Evolutionary conservation across 179 eudicot species (phyloP).

Genomic region (Patellifolia procumbens): DNA sequence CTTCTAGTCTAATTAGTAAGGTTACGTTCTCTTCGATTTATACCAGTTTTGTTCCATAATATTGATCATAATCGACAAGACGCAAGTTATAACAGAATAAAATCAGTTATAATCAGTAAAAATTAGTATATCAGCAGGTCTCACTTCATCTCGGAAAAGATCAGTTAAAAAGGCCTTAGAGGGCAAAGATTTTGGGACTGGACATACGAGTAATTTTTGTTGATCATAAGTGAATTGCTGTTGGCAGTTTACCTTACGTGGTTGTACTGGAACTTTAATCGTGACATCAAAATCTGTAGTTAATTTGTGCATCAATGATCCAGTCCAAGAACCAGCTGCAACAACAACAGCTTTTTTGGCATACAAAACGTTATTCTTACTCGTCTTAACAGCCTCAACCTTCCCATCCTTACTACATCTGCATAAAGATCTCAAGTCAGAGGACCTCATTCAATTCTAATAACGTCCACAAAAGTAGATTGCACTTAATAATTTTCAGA

Average conservation of each 20-base stretch:
- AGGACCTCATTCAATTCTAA: neutral
- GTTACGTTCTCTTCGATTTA: too few species aligned
- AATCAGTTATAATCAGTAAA: too few species aligned
- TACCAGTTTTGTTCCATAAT: too few species aligned
- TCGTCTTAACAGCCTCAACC: conserved; percentile 70
- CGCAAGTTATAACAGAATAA: too few species aligned
- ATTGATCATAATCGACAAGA: too few species aligned
- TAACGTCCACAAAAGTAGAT: neutral
- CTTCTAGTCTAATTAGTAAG: too few species aligned
- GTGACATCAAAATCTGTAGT: conserved; percentile 38
- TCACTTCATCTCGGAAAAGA: too few species aligned
- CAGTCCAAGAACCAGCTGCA: conserved; percentile 96
- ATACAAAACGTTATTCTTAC: conserved; percentile 43
- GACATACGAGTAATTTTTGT: too few species aligned
- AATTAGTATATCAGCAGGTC: too few species aligned
- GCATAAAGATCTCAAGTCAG: conserved; percentile 24
- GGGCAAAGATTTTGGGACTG: too few species aligned
- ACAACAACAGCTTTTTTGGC: conserved; percentile 68
- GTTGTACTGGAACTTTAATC: conserved; percentile 66
- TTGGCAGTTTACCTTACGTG: conserved; percentile 81
- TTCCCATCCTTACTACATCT: conserved; percentile 56
- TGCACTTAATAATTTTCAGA: neutral
- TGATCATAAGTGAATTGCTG: too few species aligned
- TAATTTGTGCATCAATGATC: conserved; percentile 63
- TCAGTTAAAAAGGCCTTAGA: too few species aligned